Evolutionary conservation across 78 protist species (phyloP).

Genomic region (Emiliania huxleyi): DNA sequence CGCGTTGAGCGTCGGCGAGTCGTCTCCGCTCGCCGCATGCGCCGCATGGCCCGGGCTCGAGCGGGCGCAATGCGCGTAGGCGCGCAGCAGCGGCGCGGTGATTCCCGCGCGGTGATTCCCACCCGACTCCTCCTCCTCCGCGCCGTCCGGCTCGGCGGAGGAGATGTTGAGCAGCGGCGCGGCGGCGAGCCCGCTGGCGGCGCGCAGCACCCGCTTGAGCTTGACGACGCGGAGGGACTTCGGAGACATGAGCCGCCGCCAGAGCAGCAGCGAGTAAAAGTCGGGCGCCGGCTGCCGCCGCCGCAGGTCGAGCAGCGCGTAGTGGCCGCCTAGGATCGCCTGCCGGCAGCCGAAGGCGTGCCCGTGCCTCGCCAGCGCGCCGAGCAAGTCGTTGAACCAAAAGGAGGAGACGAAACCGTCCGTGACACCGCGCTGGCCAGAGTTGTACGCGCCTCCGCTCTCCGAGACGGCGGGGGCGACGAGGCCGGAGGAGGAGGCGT

Average conservation of each 20-base stretch:
- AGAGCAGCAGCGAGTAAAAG: not conserved
- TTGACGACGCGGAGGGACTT: not conserved
- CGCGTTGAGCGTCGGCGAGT: not conserved
- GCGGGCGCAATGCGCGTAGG: not conserved
- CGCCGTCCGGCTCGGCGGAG: not conserved
- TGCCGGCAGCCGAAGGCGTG: not conserved
- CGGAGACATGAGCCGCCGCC: not conserved
- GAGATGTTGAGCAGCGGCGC: not conserved
- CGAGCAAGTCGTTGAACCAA: not conserved
- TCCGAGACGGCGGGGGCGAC: not conserved
- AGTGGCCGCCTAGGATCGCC: not conserved
- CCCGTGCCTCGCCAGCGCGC: not conserved
- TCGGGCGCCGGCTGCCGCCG: not conserved
- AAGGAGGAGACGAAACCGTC: not conserved
- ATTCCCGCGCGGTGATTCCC: not conserved
- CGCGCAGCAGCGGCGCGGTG: not conserved
- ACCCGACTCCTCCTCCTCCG: too few species aligned
- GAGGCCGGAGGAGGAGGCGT: not conserved
- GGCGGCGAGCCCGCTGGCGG: not conserved
- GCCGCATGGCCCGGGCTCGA: not conserved
- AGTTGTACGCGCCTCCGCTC: constrained; percentile 30
- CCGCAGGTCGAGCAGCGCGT: not conserved
- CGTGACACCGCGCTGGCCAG: not conserved
- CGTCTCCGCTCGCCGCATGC: too few species aligned
- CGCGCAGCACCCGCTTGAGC: not conserved